Conservation (phyloP, 192 early-diverging fungal genomes). For the Backusella parvicylindrica region DNA sequence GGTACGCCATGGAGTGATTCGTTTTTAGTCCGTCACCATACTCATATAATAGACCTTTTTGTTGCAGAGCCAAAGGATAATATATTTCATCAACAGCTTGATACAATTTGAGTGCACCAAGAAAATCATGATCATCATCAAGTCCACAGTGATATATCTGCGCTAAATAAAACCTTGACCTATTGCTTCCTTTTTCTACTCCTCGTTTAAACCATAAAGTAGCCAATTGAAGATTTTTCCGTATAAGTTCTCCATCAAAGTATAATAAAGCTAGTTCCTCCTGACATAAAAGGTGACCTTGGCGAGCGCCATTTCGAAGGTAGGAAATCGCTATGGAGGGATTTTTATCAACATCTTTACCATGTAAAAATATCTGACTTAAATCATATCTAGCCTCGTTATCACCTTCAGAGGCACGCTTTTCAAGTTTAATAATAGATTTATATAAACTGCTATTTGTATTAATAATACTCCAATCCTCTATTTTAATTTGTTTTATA, state of each 20-base stretch:
- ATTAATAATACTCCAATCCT: background rate
- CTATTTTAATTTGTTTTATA: background rate
- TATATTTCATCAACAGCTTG: background rate
- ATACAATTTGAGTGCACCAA: background rate
- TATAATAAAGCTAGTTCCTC: background rate
- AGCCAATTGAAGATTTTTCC: background rate
- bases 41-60: background rate
- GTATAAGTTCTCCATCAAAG: background rate
- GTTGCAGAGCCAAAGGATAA: background rate
- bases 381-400: background rate
- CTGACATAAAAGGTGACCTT: background rate
- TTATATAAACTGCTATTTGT: background rate
- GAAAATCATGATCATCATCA: background rate
- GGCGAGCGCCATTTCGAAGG: background rate
- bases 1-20: background rate
- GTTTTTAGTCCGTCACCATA: background rate
- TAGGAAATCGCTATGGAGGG: background rate
- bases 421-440: background rate
- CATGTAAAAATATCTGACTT: background rate
- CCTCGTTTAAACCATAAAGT: background rate
- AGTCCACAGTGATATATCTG: background rate
- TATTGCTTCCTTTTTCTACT: background rate
- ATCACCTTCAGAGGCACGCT: fast-evolving
- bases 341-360: fast-evolving
- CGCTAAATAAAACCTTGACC: background rate